Evolutionary conservation across 257 asterid genomes (phyloP).

Genomic region (Plantago elongata): DNA sequence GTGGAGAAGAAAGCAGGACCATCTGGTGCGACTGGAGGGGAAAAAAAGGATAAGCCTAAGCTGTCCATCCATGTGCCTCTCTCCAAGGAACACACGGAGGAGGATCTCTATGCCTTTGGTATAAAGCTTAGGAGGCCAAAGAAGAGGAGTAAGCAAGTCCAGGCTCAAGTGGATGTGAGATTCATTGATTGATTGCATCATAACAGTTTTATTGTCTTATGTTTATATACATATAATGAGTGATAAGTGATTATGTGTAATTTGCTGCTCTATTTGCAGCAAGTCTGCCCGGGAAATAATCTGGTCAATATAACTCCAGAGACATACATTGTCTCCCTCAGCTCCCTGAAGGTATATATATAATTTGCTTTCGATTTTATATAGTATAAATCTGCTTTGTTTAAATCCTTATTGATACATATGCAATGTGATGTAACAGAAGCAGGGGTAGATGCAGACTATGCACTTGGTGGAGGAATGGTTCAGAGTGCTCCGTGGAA

Average conservation of each 20-base stretch:
- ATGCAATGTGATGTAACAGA: conserved; percentile 8
- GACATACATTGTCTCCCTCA: conserved; percentile 61
- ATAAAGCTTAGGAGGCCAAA: conserved; percentile 73
- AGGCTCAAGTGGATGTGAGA: conserved; percentile 63
- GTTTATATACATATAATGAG: not conserved
- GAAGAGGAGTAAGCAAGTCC: conserved; percentile 56
- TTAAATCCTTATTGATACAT: conserved; percentile 11
- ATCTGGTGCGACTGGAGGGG: conserved; percentile 18
- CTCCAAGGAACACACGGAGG: conserved; percentile 63
- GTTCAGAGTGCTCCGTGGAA: conserved; percentile 30
- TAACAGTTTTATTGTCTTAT: not conserved
- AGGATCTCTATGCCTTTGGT: conserved; percentile 57
- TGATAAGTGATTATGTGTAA: too few relatives aligned
- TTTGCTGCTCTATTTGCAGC: conserved; percentile 34
- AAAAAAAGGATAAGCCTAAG: conserved; percentile 47
- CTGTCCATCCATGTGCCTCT: conserved; percentile 37
- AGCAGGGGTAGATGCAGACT: conserved; percentile 49
- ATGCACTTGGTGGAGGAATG: conserved; percentile 7
- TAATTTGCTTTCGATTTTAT: not conserved
- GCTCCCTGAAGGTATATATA: conserved; percentile 46
- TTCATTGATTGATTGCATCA: conserved; percentile 5
- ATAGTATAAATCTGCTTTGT: not conserved
- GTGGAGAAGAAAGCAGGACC: too few relatives aligned
- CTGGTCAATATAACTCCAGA: conserved; percentile 52
- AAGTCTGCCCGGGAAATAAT: conserved; percentile 63